Base-by-base conservation (phyloP, 441 rosid species). In the Gossypium davidsonii region DNA sequence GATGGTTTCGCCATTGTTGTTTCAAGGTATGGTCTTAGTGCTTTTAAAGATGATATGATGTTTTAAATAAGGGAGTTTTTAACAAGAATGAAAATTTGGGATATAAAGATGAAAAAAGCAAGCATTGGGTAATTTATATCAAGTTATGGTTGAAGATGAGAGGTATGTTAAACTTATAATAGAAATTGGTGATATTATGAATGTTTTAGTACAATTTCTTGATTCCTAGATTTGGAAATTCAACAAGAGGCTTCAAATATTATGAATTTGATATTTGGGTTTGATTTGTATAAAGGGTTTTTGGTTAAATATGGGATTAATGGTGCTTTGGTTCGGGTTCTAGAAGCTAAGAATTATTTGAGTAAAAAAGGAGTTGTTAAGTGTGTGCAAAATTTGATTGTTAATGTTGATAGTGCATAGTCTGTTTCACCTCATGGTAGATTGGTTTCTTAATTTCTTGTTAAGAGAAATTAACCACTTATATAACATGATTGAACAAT, bases 371-470 rank as follows among this genome's bases (percentile, higher is more conserved):
- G 74, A 17, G 83, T 97, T 1, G 87, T 87, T 0, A 82, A 79
- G 73, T 83, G 96, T 76, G 80, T 94, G 83, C 82, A 64, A 79
- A 90, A 79, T 53, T 79, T 92, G 77, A 92, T 97, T 0, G 79
- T 79, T 81, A 89, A 94, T 78, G 86, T 94, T 0, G 97, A 94
- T 74, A 92, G 92, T 69, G 97, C 93, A n/a, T 94, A 97, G 99
- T 90, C 99, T 0, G 88, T 94, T 55, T 94, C 92, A 4, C 93
- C 99, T 80, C 94, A 92, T 49, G 98, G 94, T 11, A 63, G 21
- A 56, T 72, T 61, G 78, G 26, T 74, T 79, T 82, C 88, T 82
- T 89, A 68, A 64, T 72, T 79, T 79, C 88, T 92, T 88, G 81
- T 56, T 39, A 69, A 56, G 51, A 42, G 69, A 46, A 59, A 69